These are phyloP conservation scores for Botrytis hyacinthi DNA, from an alignment of 2,329 filamentous ascomycete species.

Conservation along the genomic window DNA sequence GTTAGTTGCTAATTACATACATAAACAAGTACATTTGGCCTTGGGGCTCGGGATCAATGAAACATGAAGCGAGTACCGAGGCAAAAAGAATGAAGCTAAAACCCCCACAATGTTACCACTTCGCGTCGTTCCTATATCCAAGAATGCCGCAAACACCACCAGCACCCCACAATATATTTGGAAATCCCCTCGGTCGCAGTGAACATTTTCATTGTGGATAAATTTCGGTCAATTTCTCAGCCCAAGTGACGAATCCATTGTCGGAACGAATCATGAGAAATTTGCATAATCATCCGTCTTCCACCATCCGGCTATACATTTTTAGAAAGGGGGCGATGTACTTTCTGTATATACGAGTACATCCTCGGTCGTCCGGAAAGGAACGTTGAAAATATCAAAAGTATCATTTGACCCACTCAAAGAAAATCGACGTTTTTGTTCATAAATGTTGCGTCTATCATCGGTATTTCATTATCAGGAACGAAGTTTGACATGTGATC, in stretches of 20 bases:
- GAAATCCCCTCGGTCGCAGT: not conserved
- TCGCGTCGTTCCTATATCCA: not conserved
- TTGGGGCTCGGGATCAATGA: conserved; percentile 13
- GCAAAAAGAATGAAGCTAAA: not conserved
- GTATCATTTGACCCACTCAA: conserved; percentile 15
- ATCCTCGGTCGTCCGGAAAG: conserved; percentile 16
- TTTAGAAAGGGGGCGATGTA: not conserved
- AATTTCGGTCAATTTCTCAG: not conserved
- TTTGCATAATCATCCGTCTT: not conserved
- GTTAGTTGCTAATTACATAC: conserved; percentile 7
- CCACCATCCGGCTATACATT: not conserved
- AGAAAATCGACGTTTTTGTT: not conserved
- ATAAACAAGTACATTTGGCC: not conserved
- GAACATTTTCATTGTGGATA: not conserved
- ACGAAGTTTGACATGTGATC: not conserved
- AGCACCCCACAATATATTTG: not conserved
- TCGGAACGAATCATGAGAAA: not conserved
- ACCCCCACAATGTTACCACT: conserved; percentile 6
- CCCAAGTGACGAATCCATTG: not conserved
- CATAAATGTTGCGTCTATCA: not conserved
- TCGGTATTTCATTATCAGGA: not conserved
- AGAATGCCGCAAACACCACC: not conserved
- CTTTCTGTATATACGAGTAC: not conserved
- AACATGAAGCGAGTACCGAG: conserved; percentile 14
- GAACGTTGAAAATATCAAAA: conserved; percentile 6